Percentiles rank a stretch among this genome's conserved stretches.
Evolutionary conservation across 768 basidiomycete species (phyloP).

Genomic region (Sporobolomyces roseus): DNA sequence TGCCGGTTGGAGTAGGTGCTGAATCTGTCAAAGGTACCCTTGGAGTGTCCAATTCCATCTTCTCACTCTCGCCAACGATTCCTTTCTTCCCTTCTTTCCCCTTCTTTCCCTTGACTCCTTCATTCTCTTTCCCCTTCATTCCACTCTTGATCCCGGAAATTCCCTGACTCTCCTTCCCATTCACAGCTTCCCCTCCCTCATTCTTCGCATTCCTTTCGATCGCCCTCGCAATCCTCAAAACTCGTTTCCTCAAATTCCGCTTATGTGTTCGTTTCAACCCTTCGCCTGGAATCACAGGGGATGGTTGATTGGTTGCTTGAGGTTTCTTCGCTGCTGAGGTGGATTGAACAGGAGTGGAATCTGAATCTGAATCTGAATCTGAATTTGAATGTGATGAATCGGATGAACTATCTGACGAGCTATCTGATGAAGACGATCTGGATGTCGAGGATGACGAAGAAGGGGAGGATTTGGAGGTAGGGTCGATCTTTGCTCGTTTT

Average conservation of each 20-base stretch:
- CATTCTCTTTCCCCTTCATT: background rate
- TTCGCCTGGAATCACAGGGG: conserved; percentile 13
- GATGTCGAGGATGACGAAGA: background rate
- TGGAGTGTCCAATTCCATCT: background rate
- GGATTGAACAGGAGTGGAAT: background rate
- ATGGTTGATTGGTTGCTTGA: background rate
- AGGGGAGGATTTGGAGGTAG: background rate
- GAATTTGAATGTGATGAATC: background rate
- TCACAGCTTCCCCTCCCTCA: background rate
- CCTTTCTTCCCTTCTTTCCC: no score
- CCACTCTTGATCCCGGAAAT: no score
- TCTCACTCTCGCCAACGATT: no score
- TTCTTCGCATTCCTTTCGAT: background rate
- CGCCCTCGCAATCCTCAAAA: conserved; percentile 5
- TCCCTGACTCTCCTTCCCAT: background rate
- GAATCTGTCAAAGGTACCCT: background rate
- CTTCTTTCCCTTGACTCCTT: background rate
- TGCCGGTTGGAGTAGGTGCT: background rate
- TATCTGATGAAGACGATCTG: conserved; percentile 1
- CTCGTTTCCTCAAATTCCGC: conserved; percentile 31
- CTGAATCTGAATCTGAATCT: background rate
- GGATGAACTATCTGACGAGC: no score
- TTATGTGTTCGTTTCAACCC: conserved; percentile 14
- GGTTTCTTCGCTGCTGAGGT: background rate
- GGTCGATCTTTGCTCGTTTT: background rate